Base-by-base conservation (phyloP, 306 rosid genomes). In the Geum urbanum region DNA sequence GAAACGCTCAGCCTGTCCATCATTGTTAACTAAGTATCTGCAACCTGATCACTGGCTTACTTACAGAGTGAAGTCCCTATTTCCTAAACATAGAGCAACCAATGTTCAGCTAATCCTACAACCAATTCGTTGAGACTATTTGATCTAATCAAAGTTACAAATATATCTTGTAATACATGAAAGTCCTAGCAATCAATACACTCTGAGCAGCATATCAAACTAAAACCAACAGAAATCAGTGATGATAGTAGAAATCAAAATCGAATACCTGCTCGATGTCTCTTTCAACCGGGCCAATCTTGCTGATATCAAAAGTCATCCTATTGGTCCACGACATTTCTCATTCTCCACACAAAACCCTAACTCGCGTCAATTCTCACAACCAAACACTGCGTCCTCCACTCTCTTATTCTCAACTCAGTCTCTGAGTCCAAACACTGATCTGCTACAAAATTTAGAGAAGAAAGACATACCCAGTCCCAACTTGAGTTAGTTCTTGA, bases 241-340 rank as follows among this genome's bases (percentile, higher is more conserved):
- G 37, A 32, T 32, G 37, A 32, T 32, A 32, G 37, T 32, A 32
- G 37, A 32, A 32, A 32, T 32, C 37, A 32, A 32, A 32, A 32
- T 32, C 37, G 37, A 32, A 32, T 51, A 94, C 99, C 99, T 94
- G 99, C 77, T 94, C 99, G 66, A 76, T 82, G 82, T 94, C 99
- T 83, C 99, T 84, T 82, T 94, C 99, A 35, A 79, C 89, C 4
- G 90, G 76, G 45, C 97, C 96, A 69, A 89, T 80, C 91, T 89
- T 89, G 84, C 86, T 89, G 76, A 84, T 96, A 91, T 91, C 96
- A 86, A 94, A 86, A 83, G 83, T 76, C 92, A 87, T 90, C 84
- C 97, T 90, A 80, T 80, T 89, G 37, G 82, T 80, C 79, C 88
- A 69, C 74, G 86, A 91, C 83, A 83, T 88, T 79, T 65, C 75